Conservation (phyloP, 2,329 filamentous ascomycete species). For the Hortaea werneckii region DNA sequence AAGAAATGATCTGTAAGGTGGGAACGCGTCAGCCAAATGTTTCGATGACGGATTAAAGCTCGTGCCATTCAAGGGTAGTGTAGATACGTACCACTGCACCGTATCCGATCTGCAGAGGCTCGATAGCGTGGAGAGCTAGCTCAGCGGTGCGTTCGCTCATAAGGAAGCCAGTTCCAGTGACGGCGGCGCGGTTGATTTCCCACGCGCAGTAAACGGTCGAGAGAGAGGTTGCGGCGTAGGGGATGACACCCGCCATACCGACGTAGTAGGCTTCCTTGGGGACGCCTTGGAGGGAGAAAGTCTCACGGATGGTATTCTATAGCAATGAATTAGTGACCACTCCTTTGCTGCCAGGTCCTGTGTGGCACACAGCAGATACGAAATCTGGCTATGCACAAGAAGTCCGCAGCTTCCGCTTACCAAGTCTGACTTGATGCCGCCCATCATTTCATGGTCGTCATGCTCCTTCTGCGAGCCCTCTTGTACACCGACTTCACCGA, state of each 20-base stretch:
- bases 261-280: constrained; percentile 40
- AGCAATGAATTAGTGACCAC: neutral
- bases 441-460: constrained; percentile 36
- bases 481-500: constrained; percentile 28
- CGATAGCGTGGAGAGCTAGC: constrained; percentile 61
- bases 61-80: too few species aligned
- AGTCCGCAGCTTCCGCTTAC: constrained; percentile 9
- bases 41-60: neutral
- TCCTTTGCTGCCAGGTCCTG: neutral
- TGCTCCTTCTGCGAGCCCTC: constrained; percentile 10
- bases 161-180: constrained; percentile 51
- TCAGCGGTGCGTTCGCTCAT: constrained; percentile 63
- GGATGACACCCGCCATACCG: constrained; percentile 41
- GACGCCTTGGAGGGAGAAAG: constrained; percentile 37
- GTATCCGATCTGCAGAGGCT: constrained; percentile 83
- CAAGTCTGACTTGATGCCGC: constrained; percentile 31
- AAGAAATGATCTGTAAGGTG: constrained; percentile 64
- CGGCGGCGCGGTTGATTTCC: constrained; percentile 62
- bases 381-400: too few species aligned
- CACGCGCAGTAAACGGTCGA: constrained; percentile 74
- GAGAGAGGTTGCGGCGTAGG: constrained; percentile 71
- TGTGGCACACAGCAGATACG: neutral
- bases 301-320: constrained; percentile 39
- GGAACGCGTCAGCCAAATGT: neutral
- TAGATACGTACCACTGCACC: constrained; percentile 60